Evolutionary conservation across 805 yeast genomes (phyloP).

Genomic region (Candida koratica): DNA sequence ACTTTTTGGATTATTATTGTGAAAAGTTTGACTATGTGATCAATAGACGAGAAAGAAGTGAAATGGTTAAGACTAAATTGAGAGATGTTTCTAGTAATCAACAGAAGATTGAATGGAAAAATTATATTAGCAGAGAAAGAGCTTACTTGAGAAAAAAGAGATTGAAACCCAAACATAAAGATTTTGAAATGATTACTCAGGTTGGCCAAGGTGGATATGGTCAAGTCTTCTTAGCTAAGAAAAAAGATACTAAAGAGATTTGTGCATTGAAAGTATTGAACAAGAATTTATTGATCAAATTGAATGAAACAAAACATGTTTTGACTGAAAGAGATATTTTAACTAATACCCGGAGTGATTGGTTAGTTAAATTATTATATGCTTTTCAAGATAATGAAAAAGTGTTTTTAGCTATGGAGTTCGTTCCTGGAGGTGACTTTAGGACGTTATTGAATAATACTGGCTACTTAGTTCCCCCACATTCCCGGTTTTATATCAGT

Average conservation of each 20-base stretch:
- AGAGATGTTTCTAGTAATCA: conserved; percentile 47
- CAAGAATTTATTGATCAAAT: conserved; percentile 77
- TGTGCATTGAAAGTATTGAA: conserved; percentile 92
- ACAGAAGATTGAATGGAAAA: conserved; percentile 57
- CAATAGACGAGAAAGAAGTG: conserved; percentile 76
- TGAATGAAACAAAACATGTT: conserved; percentile 94
- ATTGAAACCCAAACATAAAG: conserved; percentile 88
- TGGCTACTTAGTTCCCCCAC: conserved; percentile 88
- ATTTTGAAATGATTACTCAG: conserved; percentile 94
- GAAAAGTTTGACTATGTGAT: conserved; percentile 93
- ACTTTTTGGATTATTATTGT: conserved; percentile 91
- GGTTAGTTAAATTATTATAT: conserved; percentile 90
- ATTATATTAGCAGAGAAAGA: conserved; percentile 79
- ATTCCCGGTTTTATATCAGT: conserved; percentile 89
- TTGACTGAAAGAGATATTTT: conserved; percentile 93
- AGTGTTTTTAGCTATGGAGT: conserved; percentile 96
- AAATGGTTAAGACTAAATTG: conserved; percentile 60
- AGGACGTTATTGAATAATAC: conserved; percentile 91
- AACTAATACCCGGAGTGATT: conserved; percentile 92
- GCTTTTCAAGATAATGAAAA: conserved; percentile 93
- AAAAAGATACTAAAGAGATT: conserved; percentile 89
- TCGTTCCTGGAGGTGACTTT: conserved; percentile 99
- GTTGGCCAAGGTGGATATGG: conserved; percentile 99
- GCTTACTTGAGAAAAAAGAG: conserved; percentile 83
- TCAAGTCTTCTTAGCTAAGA: conserved; percentile 93